A percentile compares a stretch with the other conserved stretches of the same genome.
phyloP scores from a whole-genome alignment of 139 green algal genomes.

The Micractinium conductrix region DNA sequence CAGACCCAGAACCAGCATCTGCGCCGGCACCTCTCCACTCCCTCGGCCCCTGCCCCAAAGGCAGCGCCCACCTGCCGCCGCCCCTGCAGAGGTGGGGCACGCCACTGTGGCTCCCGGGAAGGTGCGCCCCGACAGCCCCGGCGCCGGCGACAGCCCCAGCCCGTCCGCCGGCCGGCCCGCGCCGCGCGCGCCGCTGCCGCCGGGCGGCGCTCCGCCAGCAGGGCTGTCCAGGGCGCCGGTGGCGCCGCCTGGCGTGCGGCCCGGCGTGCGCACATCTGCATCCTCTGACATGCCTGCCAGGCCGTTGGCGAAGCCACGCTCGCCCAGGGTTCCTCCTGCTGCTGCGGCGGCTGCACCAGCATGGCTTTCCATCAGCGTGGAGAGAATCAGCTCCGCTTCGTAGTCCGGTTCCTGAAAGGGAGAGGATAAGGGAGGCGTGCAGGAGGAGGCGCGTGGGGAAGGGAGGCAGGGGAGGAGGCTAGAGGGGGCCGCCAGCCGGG shows the following conservation, averaged over 20 bases:
- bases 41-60: too few relatives aligned
- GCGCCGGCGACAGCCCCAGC: constrained; percentile 20
- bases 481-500: not conserved
- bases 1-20: too few relatives aligned
- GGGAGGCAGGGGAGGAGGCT: not conserved
- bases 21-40: too few relatives aligned
- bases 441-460: too few relatives aligned
- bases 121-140: not conserved
- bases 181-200: not conserved
- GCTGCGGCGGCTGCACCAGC: not conserved
- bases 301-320: not conserved
- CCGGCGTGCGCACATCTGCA: not conserved
- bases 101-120: constrained; percentile 3
- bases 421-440: too few relatives aligned
- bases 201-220: not conserved
- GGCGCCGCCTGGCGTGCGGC: not conserved
- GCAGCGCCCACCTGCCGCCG: not conserved
- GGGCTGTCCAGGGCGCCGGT: not conserved
- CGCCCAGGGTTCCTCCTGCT: not conserved
- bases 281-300: not conserved
- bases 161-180: not conserved
- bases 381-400: constrained; percentile 71
- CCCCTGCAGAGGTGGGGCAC: not conserved
- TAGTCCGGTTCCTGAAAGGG: constrained; percentile 59
- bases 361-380: constrained; percentile 68